Evolutionary conservation across 257 asterid species (phyloP).

Genomic region (Agastache rugosa): DNA sequence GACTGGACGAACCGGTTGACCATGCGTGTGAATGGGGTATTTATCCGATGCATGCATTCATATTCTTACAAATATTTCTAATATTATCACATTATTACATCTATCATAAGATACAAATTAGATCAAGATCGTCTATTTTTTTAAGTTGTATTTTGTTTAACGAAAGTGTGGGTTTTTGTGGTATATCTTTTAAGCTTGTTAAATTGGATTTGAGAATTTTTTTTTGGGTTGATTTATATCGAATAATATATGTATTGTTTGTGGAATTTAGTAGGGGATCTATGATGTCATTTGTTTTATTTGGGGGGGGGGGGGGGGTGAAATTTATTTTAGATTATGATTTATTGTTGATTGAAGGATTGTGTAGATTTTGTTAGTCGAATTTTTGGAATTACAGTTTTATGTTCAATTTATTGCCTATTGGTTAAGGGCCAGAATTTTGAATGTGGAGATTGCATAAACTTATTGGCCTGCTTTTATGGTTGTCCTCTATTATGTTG

Average conservation of each 20-base stretch:
- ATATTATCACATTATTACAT: too few relatives aligned
- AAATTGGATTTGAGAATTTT: not conserved
- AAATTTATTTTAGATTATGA: not conserved
- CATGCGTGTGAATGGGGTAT: slow-evolving; percentile 21
- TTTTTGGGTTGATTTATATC: not conserved
- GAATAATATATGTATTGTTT: not conserved
- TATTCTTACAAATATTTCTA: not conserved
- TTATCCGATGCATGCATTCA: slow-evolving; percentile 37
- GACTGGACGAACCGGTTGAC: slow-evolving; percentile 45
- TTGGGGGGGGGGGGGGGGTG: not conserved
- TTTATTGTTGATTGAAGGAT: not conserved
- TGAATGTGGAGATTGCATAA: not conserved
- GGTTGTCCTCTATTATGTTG: not conserved
- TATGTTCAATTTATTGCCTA: not conserved
- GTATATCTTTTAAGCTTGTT: not conserved
- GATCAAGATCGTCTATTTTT: not conserved
- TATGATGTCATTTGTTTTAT: not conserved
- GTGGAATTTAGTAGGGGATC: not conserved
- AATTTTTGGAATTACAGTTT: not conserved
- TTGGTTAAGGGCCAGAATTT: not conserved
- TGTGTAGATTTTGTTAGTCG: not conserved
- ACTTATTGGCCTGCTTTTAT: not conserved
- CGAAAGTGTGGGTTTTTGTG: too few relatives aligned
- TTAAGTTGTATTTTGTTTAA: too few relatives aligned
- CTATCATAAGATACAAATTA: too few relatives aligned